These are phyloP conservation scores for Isatis lusitanica DNA, from an alignment of 441 rosid species.

Conservation along the genomic window DNA sequence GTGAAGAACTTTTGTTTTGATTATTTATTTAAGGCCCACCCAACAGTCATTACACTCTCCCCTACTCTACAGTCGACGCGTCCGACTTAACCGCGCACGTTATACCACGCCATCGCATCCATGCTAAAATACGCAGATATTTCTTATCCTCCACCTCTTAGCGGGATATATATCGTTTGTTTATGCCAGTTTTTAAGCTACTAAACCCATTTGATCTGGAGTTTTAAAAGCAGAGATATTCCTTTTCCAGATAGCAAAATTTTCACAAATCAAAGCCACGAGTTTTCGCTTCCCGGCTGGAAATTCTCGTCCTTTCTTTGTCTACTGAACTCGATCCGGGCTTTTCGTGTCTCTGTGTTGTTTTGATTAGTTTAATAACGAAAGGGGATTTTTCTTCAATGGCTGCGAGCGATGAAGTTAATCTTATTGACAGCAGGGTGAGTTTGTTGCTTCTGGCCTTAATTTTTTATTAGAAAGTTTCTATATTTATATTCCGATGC, in stretches of 20 bases:
- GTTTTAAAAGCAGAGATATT: conserved; percentile 8
- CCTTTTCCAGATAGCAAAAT: neutral
- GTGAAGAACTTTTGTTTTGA: neutral
- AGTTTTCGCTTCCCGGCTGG: neutral
- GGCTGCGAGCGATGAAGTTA: conserved; percentile 54
- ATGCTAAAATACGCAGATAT: conserved; percentile 35
- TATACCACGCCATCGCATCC: neutral
- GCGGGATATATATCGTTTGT: conserved; percentile 13
- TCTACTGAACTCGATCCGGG: conserved; percentile 23
- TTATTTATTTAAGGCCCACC: conserved; percentile 9
- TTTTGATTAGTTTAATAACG: neutral
- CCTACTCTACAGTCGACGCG: conserved; percentile 26
- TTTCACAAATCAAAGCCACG: conserved; percentile 7
- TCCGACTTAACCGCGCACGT: conserved; percentile 18
- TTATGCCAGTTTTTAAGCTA: conserved; percentile 3
- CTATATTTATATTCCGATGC: neutral
- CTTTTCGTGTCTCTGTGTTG: conserved; percentile 5
- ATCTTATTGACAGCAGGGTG: conserved; percentile 55
- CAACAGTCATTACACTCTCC: conserved; percentile 19
- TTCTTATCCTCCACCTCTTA: conserved; percentile 38
- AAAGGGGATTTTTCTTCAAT: conserved; percentile 24
- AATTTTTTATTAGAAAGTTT: neutral
- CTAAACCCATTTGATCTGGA: conserved; percentile 24
- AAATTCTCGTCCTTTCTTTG: conserved; percentile 7
- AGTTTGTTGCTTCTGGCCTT: neutral